A percentile compares a stretch with the other conserved stretches of the same genome.
phyloP scores from a whole-genome alignment of 1,139 yeast genomes.

The Zygoascus sp. region DNA sequence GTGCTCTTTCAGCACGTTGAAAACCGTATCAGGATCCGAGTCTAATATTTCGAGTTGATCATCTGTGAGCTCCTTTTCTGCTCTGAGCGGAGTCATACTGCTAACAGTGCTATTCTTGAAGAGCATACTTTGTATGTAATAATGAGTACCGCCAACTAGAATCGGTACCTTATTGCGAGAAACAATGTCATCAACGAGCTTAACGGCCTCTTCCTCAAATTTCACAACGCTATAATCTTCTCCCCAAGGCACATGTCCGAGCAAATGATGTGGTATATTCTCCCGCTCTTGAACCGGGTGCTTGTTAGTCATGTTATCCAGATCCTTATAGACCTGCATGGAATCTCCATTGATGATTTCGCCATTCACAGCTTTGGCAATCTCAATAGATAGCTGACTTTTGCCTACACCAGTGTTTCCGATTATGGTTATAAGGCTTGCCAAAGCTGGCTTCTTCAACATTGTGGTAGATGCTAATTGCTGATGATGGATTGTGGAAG shows the following conservation, averaged over 20 bases:
- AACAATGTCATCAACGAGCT: conserved; percentile 59
- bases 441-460: conserved; percentile 5
- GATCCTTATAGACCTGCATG: conserved; percentile 81
- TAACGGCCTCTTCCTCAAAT: conserved; percentile 65
- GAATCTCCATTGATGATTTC: conserved; percentile 95
- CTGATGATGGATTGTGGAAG: neutral
- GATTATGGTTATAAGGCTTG: conserved; percentile 57
- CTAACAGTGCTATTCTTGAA: conserved; percentile 59
- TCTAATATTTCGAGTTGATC: conserved; percentile 47
- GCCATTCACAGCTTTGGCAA: conserved; percentile 75
- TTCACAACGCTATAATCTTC: conserved; percentile 82
- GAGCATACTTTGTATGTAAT: conserved; percentile 73
- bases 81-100: conserved; percentile 15
- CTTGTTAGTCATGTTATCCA: conserved; percentile 81
- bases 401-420: conserved; percentile 99
- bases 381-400: conserved; percentile 76
- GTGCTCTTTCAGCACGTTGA: conserved; percentile 43
- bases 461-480: neutral
- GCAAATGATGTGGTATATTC: conserved; percentile 77
- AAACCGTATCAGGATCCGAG: conserved; percentile 47
- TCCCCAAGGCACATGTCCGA: conserved; percentile 76
- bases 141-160: conserved; percentile 94
- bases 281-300: conserved; percentile 76
- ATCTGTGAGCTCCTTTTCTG: conserved; percentile 20
- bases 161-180: conserved; percentile 72